Evolutionary conservation across 495 filamentous ascomycete species (phyloP), one percentile per base, ranked within the genome.

Genomic region (Aspergillus ostianus): DNA sequence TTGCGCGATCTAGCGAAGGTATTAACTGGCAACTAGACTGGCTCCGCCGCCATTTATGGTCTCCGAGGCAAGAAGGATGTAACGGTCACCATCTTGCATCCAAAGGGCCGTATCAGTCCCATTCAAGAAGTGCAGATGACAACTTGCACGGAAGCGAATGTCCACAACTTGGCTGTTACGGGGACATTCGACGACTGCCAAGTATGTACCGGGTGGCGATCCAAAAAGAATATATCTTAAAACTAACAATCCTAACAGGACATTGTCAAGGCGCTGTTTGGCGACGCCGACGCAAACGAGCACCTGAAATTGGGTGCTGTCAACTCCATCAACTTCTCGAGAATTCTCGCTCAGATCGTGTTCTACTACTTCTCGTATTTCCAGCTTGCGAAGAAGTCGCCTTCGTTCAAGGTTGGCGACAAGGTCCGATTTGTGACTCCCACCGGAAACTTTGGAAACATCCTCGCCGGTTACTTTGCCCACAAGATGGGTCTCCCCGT

Each of bases 111-210:
- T 53, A 85, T 96, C 47, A 89, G 84, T 65, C 88, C 91, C 2
- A 87, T 97, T 57, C 94, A 97, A 70, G 90, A 97, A 73, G 88
- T 86, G 4, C 94, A 98, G 76, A 97, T 98, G 94, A 96, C 91
- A 1, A 94, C 93, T 0, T 86, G 91, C 56, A 73, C 88, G 21
- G 94, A 97, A 67, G 74, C 78, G 52, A 98, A 98, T 74, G 77
- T 97, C 9, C 90, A 96, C 80, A 93, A 92, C 73, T 73, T 98
- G 1, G 84, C 89, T 49, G 87, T 97, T 15, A 84, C 86, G 53
- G 93, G 93, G 36, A 90, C 90, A 2, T 97, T 98, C 75, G 94
- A 98, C 64, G 90, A 98, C 70, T 98, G 93, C 75, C 93, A 96
- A 15, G 55, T 57, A 57, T 17, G 55, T 50, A 12, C 19, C 20